These are phyloP conservation scores for Backusella psychrophila DNA, from an alignment of 192 early-diverging fungal genomes.

Conservation along the genomic window DNA sequence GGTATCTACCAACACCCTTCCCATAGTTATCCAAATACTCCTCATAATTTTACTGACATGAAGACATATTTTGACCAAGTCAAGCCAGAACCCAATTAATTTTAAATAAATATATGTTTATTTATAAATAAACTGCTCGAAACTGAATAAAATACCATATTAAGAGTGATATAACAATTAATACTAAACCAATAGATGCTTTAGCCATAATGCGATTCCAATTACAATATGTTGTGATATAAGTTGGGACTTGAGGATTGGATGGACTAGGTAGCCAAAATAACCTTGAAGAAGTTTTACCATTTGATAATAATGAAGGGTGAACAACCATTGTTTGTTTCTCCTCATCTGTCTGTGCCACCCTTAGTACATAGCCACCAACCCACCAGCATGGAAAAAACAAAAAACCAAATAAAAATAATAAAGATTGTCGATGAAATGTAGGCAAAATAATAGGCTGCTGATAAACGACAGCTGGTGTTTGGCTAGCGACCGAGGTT, in stretches of 20 bases:
- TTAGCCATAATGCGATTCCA: constrained; percentile 9
- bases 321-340: constrained; percentile 8
- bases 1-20: not conserved
- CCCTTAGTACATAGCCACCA: not conserved
- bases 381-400: constrained; percentile 31
- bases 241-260: not conserved
- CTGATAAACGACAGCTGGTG: not conserved
- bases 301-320: constrained; percentile 19
- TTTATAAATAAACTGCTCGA: not conserved
- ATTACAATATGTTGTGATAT: not conserved
- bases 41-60: not conserved
- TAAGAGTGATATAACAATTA: not conserved
- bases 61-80: not conserved
- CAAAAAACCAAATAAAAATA: constrained; percentile 29
- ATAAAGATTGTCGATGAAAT: constrained; percentile 17
- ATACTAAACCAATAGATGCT: not conserved
- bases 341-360: not conserved
- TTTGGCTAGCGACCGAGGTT: not conserved
- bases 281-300: not conserved
- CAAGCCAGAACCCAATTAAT: not conserved
- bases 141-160: constrained; percentile 12
- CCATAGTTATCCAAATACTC: not conserved
- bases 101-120: not conserved
- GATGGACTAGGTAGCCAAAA: constrained; percentile 6
- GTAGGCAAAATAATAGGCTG: not conserved